Base-by-base conservation (phyloP, 1,284 basidiomycete genomes). In the Apiotrichum sp. region DNA sequence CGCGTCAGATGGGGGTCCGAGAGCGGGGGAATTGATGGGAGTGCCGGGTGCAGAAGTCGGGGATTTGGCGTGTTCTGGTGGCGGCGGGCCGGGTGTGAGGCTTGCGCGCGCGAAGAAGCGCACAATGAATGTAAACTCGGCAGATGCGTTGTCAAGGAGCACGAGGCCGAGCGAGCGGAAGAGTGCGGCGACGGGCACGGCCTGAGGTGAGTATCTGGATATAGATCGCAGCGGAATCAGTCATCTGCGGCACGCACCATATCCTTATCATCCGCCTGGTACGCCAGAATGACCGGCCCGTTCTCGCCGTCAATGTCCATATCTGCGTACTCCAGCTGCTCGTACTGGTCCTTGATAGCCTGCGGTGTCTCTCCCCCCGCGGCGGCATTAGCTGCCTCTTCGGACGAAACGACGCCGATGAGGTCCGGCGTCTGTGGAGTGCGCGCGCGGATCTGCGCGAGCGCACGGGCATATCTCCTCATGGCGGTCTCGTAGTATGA, bases 401-500 rank as follows among this genome's bases (percentile, higher is more conserved):
- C 71, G 9, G 65, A 53, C 3, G 67, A 64, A 0, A 72, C 67
- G 13, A 64, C 60, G 0, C 68, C 72, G 16, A 77, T 67, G 16
- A 72, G 58, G 6, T 72, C 75, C 4, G 67, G 62, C 45, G 66
- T 70, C 47, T 76, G 74, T 8, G 60, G 53, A 14, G 68, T 69
- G 33, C 76, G 65, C 49, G 87, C 86, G 80, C 87, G 88, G 47
- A 96, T 81, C 74, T 80, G 84, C 31, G 84, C 83, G 46, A 98
- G 78, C 65, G 86, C 87, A 35, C 96, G 80, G 33, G 86, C 82
- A 71, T 98, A 99, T 48, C 96, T 80, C 57, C 96, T 79, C 70
- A 98, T 93, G 0, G 88, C 91, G 14, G 96, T 98, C 76, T 99
- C 96, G 62, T 93, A 98, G 72, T 97, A 99, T 16, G 90, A 83